Evolutionary conservation across 2,329 filamentous ascomycete species (phyloP).

Genomic region (Ophiostoma quercus): DNA sequence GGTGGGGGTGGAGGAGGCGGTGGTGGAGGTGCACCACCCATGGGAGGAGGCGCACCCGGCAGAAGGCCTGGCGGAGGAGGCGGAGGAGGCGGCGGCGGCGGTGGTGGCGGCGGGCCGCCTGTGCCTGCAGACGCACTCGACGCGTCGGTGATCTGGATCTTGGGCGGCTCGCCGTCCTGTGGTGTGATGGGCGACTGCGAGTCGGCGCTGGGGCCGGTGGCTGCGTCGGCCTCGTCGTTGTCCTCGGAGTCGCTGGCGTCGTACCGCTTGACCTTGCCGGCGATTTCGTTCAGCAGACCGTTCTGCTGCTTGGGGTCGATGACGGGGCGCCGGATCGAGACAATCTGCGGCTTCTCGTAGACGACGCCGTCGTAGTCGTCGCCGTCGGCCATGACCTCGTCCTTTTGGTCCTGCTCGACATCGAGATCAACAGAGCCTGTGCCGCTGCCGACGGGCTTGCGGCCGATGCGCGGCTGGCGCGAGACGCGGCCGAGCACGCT

Average conservation of each 20-base stretch:
- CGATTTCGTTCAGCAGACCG: conserved; percentile 65
- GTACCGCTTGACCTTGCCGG: conserved; percentile 66
- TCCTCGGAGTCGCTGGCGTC: conserved; percentile 68
- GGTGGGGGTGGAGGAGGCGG: conserved; percentile 41
- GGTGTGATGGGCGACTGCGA: conserved; percentile 64
- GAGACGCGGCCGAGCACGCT: conserved; percentile 69
- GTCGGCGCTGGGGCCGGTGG: conserved; percentile 70
- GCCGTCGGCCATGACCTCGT: conserved; percentile 42
- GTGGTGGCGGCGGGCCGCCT: conserved; percentile 39
- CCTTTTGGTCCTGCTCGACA: neutral
- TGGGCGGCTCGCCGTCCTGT: conserved; percentile 54
- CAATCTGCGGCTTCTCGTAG: conserved; percentile 72
- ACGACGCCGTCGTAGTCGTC: conserved; percentile 51
- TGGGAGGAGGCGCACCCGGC: conserved; percentile 30
- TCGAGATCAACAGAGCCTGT: neutral
- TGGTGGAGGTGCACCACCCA: conserved; percentile 31
- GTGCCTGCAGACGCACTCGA: neutral
- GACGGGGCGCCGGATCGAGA: conserved; percentile 70
- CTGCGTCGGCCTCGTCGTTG: conserved; percentile 62
- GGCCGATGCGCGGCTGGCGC: conserved; percentile 52
- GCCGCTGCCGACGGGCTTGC: conserved; percentile 46
- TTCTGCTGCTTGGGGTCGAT: conserved; percentile 60
- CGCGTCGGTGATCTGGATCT: conserved; percentile 51
- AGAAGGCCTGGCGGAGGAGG: conserved; percentile 37
- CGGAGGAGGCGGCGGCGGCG: conserved; percentile 46